Conservation (phyloP, 1,284 basidiomycete genomes). For the Rhodotorula sp. region DNA sequence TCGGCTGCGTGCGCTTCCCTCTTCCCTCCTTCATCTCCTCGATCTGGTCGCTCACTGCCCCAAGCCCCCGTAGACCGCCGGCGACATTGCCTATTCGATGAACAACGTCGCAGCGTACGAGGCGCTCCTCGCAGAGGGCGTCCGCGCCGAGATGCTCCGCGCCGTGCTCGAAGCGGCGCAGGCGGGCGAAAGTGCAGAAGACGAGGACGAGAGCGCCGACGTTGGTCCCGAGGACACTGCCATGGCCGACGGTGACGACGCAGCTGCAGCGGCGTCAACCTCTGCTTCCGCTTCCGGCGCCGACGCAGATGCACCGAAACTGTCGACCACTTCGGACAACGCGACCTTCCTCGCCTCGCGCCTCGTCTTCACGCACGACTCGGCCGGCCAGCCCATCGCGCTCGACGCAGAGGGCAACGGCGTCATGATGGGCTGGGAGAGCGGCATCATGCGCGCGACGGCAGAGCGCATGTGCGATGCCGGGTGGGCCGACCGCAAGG, state of each 20-base stretch:
- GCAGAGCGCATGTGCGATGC: conserved; percentile 62
- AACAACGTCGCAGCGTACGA: conserved; percentile 74
- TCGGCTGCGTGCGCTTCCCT: conserved; percentile 39
- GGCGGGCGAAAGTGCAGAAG: conserved; percentile 9
- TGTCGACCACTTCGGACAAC: conserved; percentile 66
- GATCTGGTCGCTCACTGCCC: too few relatives aligned
- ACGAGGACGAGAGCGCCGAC: background rate
- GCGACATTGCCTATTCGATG: conserved; percentile 81
- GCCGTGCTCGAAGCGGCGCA: conserved; percentile 28
- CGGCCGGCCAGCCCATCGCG: conserved; percentile 77
- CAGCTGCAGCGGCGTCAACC: conserved; percentile 3
- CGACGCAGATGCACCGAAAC: conserved; percentile 42
- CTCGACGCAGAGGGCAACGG: conserved; percentile 58
- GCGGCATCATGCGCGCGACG: conserved; percentile 73
- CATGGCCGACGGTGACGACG: conserved; percentile 28
- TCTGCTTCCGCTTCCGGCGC: background rate
- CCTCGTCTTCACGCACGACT: conserved; percentile 70
- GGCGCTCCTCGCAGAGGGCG: conserved; percentile 78
- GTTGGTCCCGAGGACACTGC: conserved; percentile 33
- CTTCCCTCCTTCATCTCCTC: background rate
- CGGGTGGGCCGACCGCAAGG: conserved; percentile 49
- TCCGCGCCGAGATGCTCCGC: conserved; percentile 62
- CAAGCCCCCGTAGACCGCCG: conserved; percentile 64
- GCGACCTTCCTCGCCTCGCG: conserved; percentile 71
- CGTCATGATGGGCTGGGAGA: conserved; percentile 98